Evolutionary conservation across 2,329 filamentous ascomycete genomes (phyloP), one percentile per base, ranked within the genome.

Genomic region (Drechslerella coelobrocha): DNA sequence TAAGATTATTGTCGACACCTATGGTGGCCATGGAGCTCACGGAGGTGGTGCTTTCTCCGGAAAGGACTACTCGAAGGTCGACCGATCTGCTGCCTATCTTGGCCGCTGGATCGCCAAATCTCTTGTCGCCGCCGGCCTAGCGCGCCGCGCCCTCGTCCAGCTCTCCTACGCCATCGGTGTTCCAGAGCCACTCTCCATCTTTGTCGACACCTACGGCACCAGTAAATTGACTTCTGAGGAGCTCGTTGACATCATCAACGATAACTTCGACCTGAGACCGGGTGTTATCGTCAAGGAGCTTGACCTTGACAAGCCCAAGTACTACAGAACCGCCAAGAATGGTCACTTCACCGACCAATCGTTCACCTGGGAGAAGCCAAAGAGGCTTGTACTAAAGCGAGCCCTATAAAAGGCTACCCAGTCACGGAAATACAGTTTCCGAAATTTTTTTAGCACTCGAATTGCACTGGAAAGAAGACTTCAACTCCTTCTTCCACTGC

Each of bases 21-120:
- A 99, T 84, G 94, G 94, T 85, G 94, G 94, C 78, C 97, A 94
- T 94, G 94, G 94, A 84, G 94, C 94, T 77, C 94, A 99, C 86
- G 94, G 94, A 86, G 94, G 94, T 85, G 94, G 94, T 89, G 94
- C 94, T 81, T 99, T 99, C 90, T 97, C 94, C 78, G 94, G 94
- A 79, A 99, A 99, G 89, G 94, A 99, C 82, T 99, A 97, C 88
- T 97, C 92, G 86, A 99, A 99, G 88, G 94, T 99, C 82, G 94
- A 99, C 81, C 91, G 94, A 78, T 97, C 94, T 59, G 94, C 94
- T 76, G 94, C 94, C 79, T 99, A 99, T 84, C 88, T 97, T 77
- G 92, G 86, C 76, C 92, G 94, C 81, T 99, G 94, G 94, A 92
- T 99, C 81, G 94, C 94, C 83, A 99, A 99, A 87, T 99, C 94